phyloP scores from a whole-genome alignment of 176 grass and related monocot genomes.

The Bonia amplexicaulis region DNA sequence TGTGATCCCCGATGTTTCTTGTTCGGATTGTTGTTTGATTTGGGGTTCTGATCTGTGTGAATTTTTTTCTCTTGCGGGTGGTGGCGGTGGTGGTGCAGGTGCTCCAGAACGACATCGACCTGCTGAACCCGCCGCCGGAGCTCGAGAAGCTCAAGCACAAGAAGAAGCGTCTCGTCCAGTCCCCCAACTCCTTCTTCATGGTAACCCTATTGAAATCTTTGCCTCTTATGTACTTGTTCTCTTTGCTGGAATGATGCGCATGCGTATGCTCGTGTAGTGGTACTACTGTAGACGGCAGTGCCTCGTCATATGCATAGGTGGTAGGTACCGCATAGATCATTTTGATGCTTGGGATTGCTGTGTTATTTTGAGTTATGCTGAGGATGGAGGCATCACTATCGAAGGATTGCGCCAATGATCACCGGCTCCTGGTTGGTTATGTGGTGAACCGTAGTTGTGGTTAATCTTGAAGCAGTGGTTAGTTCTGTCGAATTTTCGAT shows the following conservation, averaged over 20 bases:
- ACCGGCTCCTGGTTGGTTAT: neutral
- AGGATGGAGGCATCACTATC: neutral
- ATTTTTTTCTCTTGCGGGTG: neutral
- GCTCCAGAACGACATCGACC: conserved; percentile 79
- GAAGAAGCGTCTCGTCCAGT: conserved; percentile 89
- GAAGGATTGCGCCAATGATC: neutral
- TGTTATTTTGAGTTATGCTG: neutral
- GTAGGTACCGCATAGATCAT: no score
- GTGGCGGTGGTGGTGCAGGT: conserved; percentile 34
- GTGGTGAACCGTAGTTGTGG: no score
- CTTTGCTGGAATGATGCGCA: neutral
- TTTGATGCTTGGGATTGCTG: neutral
- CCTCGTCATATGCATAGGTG: neutral
- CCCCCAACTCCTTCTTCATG: conserved; percentile 84
- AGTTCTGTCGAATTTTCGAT: neutral
- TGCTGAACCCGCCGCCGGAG: conserved; percentile 72
- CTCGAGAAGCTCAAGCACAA: conserved; percentile 89
- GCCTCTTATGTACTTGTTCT: neutral
- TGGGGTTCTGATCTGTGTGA: neutral
- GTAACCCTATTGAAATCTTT: conserved; percentile 3
- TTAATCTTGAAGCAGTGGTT: neutral
- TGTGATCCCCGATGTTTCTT: neutral
- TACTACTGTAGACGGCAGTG: neutral
- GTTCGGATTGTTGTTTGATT: neutral
- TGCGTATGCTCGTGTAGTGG: neutral